phyloP scores from a whole-genome alignment of 352 stramenopile species.

The Phytophthora ohioensis region DNA sequence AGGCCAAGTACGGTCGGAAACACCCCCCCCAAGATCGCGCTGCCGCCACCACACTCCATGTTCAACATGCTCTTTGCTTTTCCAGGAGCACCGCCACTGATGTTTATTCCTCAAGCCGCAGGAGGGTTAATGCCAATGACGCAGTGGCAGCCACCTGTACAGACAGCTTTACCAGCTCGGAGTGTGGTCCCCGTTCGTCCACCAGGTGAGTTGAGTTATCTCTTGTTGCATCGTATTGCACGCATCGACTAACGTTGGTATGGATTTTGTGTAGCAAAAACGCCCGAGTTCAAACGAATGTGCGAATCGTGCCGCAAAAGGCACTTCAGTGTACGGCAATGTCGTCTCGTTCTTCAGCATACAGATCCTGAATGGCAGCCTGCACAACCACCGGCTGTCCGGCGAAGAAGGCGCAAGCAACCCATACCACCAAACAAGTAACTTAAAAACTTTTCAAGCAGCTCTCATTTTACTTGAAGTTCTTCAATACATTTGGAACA shows the following conservation, averaged over 20 bases:
- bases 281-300: conserved; percentile 61
- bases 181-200: conserved; percentile 24
- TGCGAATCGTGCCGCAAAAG: conserved; percentile 75
- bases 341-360: conserved; percentile 72
- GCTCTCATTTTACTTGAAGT: conserved; percentile 35
- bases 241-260: conserved; percentile 1
- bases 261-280: conserved; percentile 20
- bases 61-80: conserved; percentile 56
- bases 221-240: neutral
- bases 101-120: conserved; percentile 34
- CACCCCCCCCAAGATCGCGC: conserved; percentile 44
- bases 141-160: conserved; percentile 39
- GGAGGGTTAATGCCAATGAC: conserved; percentile 31
- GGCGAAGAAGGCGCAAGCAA: conserved; percentile 39
- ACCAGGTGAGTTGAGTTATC: conserved; percentile 29
- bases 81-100: conserved; percentile 36
- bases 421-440: conserved; percentile 32
- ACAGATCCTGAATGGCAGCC: conserved; percentile 75
- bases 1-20: conserved; percentile 24
- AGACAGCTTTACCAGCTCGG: conserved; percentile 36
- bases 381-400: conserved; percentile 30
- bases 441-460: conserved; percentile 37
- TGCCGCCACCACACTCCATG: conserved; percentile 49
- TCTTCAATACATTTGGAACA: conserved; percentile 35
- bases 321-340: conserved; percentile 73